Evolutionary conservation across 2,329 filamentous ascomycete genomes (phyloP), one percentile per base, ranked within the genome.

Genomic region (Monosporascus sp.): DNA sequence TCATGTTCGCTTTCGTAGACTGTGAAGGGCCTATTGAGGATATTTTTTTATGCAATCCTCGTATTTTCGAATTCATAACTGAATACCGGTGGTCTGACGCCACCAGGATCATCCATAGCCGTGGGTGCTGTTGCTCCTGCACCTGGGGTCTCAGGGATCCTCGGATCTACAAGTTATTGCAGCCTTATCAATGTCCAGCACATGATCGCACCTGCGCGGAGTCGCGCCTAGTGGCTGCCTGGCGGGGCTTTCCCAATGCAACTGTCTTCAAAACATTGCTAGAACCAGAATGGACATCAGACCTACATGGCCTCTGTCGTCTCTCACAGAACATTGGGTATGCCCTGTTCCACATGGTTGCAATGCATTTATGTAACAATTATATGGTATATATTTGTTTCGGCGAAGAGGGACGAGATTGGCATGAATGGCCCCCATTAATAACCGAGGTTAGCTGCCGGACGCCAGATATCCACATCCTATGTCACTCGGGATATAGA

Each of bases 281-380:
- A 24, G 51, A 54, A 25, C 57, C 54, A 18, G 52, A 59, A 31
- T 57, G 51, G 57, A 53, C 41, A 20, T 22, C 41, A 44, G 41
- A 17, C 22, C 14, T 44, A 24, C n/a, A 5, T 44, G 18, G 41
- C 7, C 41, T 44, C 41, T 24, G 14, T 20, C 41, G 41, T 17
- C 5, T 44, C 22, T 15, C n/a, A 20, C 18, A 8, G n/a, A 6
- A 5, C 2, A 11, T 6, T 6, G 20, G 20, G n/a, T 6, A 0
- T 44, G 0, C 3, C n/a, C 3, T 44, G n/a, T 20, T 44, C 14
- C 31, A 0, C 31, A 1, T 2, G 2, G 31, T 14, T 34, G 20
- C n/a, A 14, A 6, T 5, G 5, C 0, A 3, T 14, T 3, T 44
- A 8, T 17, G 14, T 6, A 5, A 0, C 5, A 11, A n/a, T 44